Evolutionary conservation across 1,284 basidiomycete genomes (phyloP).

Genomic region (Cryptococcus wingfieldii): DNA sequence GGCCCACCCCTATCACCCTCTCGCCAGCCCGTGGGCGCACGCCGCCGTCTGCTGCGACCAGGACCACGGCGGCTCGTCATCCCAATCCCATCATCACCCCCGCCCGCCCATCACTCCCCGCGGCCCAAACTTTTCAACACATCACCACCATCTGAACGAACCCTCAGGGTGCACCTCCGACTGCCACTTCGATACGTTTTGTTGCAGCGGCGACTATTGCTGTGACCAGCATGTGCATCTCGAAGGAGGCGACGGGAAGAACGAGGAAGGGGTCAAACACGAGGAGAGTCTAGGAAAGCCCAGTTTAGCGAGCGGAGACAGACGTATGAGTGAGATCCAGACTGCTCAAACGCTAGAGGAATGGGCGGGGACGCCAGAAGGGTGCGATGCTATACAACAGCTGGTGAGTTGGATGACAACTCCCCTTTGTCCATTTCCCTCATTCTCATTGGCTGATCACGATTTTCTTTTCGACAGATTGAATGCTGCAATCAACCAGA

Average conservation of each 20-base stretch:
- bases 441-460: neutral
- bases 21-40: constrained; percentile 32
- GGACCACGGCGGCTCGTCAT: constrained; percentile 34
- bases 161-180: constrained; percentile 1
- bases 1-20: neutral
- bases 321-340: constrained; percentile 1
- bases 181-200: constrained; percentile 15
- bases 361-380: constrained; percentile 34
- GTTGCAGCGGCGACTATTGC: constrained; percentile 16
- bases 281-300: neutral
- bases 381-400: constrained; percentile 40
- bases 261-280: too few relatives aligned
- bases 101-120: neutral
- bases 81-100: constrained; percentile 1
- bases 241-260: constrained; percentile 5
- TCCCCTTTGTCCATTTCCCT: neutral
- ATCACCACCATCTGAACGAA: neutral
- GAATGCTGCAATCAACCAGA: constrained; percentile 36
- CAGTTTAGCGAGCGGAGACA: neutral
- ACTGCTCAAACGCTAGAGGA: constrained; percentile 22
- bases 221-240: constrained; percentile 5
- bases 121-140: neutral
- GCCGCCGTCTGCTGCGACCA: constrained; percentile 40
- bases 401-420: constrained; percentile 25
- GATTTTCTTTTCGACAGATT: constrained; percentile 22